These are phyloP conservation scores for Leishmania arabica DNA, from an alignment of 208 protist genomes.

Conservation along the genomic window DNA sequence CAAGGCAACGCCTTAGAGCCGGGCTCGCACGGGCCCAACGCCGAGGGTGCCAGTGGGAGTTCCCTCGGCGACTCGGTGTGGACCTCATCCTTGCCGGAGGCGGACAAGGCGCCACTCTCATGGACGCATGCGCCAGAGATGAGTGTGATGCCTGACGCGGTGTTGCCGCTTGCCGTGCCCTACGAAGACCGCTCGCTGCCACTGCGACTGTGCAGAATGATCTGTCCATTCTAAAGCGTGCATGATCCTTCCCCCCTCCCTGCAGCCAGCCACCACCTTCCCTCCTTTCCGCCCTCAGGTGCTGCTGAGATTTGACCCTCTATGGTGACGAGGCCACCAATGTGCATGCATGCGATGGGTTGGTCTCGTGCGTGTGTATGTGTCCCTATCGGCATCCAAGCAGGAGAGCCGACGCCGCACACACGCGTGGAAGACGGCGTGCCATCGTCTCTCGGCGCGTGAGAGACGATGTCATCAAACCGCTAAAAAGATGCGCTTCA, in stretches of 20 bases:
- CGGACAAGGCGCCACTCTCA: neutral
- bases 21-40: neutral
- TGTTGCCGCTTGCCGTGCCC: conserved; percentile 60
- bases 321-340: neutral
- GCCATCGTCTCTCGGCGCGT: no score
- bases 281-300: neutral
- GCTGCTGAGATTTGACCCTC: neutral
- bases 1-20: conserved; percentile 1
- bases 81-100: neutral
- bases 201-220: conserved; percentile 43
- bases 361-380: neutral
- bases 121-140: conserved; percentile 6
- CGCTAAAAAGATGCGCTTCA: no score
- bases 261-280: neutral
- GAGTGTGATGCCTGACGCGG: conserved; percentile 43
- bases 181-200: conserved; percentile 46
- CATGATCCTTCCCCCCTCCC: neutral
- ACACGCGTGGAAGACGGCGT: no score
- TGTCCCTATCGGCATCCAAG: neutral
- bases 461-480: no score
- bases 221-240: conserved; percentile 51
- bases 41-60: neutral
- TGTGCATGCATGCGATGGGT: neutral
- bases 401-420: no score
- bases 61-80: conserved; percentile 12